These are phyloP conservation scores for Fusarium sp. DNA, from an alignment of 2,329 filamentous ascomycete species.

Conservation along the genomic window DNA sequence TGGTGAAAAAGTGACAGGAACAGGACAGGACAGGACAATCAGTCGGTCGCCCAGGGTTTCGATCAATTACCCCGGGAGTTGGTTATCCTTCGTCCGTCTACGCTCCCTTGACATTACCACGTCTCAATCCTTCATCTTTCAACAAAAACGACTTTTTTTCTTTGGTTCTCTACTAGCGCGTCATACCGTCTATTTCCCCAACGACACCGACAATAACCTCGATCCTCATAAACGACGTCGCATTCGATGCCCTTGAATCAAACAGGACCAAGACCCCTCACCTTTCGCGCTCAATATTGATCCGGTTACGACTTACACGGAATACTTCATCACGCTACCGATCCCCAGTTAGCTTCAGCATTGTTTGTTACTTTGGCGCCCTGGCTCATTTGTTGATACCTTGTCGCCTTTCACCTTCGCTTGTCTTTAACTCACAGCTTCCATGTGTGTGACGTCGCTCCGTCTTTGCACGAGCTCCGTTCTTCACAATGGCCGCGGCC, in stretches of 20 bases:
- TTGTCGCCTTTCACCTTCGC: constrained; percentile 20
- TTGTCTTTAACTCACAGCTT: constrained; percentile 52
- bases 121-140: constrained; percentile 24
- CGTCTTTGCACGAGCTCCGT: constrained; percentile 58
- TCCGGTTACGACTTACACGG: constrained; percentile 36
- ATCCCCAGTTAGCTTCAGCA: constrained; percentile 17
- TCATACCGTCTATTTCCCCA: constrained; percentile 1
- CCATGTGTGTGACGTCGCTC: constrained; percentile 64
- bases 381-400: constrained; percentile 28
- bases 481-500: constrained; percentile 67
- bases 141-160: constrained; percentile 2
- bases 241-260: constrained; percentile 30
- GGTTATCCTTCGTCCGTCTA: constrained; percentile 23
- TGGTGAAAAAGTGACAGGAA: constrained; percentile 32
- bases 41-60: constrained; percentile 30
- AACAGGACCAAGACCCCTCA: constrained; percentile 4
- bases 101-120: constrained; percentile 26
- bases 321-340: constrained; percentile 13
- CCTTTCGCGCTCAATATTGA: constrained; percentile 25
- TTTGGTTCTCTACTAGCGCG: constrained; percentile 1
- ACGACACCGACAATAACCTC: constrained; percentile 5
- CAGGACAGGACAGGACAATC: background rate
- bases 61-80: constrained; percentile 34
- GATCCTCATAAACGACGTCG: constrained; percentile 27
- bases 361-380: constrained; percentile 15